Evolutionary conservation across 495 filamentous ascomycete species (phyloP), one percentile per base, ranked within the genome.

Genomic region (Chaetomium fimeti): DNA sequence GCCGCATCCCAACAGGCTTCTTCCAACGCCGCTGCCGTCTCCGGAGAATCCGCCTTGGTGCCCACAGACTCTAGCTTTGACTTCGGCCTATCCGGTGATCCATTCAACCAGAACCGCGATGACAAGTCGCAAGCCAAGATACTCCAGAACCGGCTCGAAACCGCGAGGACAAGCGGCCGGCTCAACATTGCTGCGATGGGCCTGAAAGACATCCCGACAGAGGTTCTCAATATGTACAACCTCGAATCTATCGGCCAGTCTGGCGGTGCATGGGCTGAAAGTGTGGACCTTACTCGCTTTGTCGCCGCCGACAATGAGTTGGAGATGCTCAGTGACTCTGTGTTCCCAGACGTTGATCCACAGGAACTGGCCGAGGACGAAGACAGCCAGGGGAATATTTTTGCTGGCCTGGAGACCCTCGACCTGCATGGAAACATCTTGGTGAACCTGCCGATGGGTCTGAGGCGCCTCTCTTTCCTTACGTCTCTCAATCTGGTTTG

Each of bases 231-330:
- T 22, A 98, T 99, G 94, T 98, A 97, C 71, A 88, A 88, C 63
- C 78, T 90, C 7, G 84, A 89, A 43, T 79, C 79, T 2, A 71
- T 81, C 28, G 81, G 80, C 54, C 68, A 77, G n/a, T 63, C 78
- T 40, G 84, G 79, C 36, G 79, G 84, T 22, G 83, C 88, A 49
- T 98, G 94, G 94, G 93, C 92, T 32, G 93, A 98, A 76, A 88
- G 89, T 60, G 92, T 99, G 16, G 95, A 98, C 72, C 79, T 99
- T n/a, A 87, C 88, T 11, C 87, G 89, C 60, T 85, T 99, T 55
- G 86, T 93, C 67, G 92, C 90, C 38, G 93, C 94, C 15, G 93
- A 97, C 72, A 98, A 99, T 72, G 92, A 97, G 71, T 71, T 99
- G 61, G 84, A 88, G 68, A 77, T 81, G 40, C 81, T 99, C 29